Evolutionary conservation across 805 yeast species (phyloP).

Genomic region (Starmera amethionina): DNA sequence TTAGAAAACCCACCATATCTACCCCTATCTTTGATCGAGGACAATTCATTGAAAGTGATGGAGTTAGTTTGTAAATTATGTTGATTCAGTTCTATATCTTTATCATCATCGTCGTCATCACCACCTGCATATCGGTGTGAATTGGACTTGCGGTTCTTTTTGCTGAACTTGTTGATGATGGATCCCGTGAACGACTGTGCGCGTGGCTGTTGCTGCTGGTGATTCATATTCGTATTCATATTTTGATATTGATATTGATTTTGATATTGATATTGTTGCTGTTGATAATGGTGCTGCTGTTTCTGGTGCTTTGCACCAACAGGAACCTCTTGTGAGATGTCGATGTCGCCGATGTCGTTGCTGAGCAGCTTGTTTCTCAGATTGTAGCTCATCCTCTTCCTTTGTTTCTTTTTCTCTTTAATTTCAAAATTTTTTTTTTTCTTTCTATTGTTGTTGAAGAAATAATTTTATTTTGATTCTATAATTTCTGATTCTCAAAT

Average conservation of each 20-base stretch:
- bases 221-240: neutral
- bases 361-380: constrained; percentile 27
- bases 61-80: constrained; percentile 24
- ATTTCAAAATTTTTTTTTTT: neutral
- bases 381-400: neutral
- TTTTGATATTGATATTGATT: neutral
- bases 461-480: no score
- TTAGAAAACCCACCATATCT: constrained; percentile 43
- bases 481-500: no score
- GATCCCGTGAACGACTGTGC: constrained; percentile 3
- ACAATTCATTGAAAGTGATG: constrained; percentile 55
- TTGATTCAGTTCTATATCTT: constrained; percentile 24
- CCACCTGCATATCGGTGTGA: constrained; percentile 17
- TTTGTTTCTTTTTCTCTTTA: no score
- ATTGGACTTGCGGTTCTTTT: constrained; percentile 4
- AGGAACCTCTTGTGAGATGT: constrained; percentile 32
- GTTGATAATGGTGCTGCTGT: neutral
- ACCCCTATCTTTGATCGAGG: constrained; percentile 55
- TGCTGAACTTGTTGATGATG: constrained; percentile 6
- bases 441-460: neutral
- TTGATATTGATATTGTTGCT: neutral
- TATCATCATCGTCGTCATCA: constrained; percentile 27
- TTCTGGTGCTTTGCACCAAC: constrained; percentile 6
- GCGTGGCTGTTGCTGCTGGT: constrained; percentile 1
- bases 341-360: constrained; percentile 33